Base-by-base conservation (phyloP, 768 basidiomycete genomes). In the Russula brevipes region DNA sequence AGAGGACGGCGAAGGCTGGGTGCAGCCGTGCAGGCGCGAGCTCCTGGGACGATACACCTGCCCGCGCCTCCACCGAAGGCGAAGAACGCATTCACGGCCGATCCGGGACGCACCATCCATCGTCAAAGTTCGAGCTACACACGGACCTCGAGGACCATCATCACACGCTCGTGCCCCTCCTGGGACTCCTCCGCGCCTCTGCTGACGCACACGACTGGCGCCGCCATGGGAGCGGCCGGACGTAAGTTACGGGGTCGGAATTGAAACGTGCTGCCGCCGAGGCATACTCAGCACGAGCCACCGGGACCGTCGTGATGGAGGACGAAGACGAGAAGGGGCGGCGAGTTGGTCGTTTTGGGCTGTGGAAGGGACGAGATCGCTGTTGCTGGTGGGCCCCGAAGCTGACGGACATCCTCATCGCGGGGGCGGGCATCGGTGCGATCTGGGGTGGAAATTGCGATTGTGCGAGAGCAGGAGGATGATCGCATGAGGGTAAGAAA, bases 361-460 rank as follows among this genome's bases (percentile, higher is more conserved):
- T 82, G 5, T 74, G 76, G 53, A 78, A 76, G 60, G 86, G 24
- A 89, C 63, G 79, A 76, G 41, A 86, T 91, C 70, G 79, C 77
- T 14, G 75, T 89, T 24, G 10, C 77, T 88, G 30, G 74, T 89
- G 12, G 77, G 81, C 45, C 78, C 81, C 24, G 6, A 61, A 58
- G 17, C 16, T 54, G 33, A 72, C 73, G 7, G 67, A 78, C 0
- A 70, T 81, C 8, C 75, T 79, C 1, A 72, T 70, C 5, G 73
- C 78, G 5, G 85, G 86, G 5, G 80, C 89, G 76, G 85, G 85
- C 0, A 66, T 90, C 14, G 80, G 79, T 4, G 87, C 82, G 19
- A 81, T 84, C 51, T 91, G 84, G 82, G 82, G 24, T 89, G 24
- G 87, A 91, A 73, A 76, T 89, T 14, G 82, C 24, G 1, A 24